Evolutionary conservation across 306 rosid species (phyloP).

Genomic region (Inga laurina): DNA sequence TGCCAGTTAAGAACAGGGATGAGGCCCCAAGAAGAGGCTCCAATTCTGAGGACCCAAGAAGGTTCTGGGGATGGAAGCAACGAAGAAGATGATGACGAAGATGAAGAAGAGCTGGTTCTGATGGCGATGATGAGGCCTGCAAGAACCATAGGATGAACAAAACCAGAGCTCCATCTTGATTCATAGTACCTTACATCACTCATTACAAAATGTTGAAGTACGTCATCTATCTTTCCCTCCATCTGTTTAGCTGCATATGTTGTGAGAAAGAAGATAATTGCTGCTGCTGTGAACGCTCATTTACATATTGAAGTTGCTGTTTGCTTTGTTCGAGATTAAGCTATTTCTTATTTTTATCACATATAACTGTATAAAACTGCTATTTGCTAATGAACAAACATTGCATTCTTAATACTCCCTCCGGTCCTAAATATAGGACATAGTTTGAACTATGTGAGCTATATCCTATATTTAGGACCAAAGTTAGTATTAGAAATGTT

Average conservation of each 20-base stretch:
- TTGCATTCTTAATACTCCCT: not conserved
- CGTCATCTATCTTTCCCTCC: too few species aligned
- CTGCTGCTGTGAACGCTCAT: not conserved
- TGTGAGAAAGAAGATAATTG: not conserved
- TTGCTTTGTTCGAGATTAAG: not conserved
- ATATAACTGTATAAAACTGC: not conserved
- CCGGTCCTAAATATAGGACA: too few species aligned
- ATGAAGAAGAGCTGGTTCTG: conserved; percentile 69
- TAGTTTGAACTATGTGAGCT: too few species aligned
- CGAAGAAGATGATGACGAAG: conserved; percentile 38
- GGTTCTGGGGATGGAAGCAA: conserved; percentile 57
- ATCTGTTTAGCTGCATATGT: conserved; percentile 10
- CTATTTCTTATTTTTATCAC: conserved; percentile 1
- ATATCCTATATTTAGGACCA: too few species aligned
- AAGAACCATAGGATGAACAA: conserved; percentile 79
- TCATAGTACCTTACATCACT: conserved; percentile 47
- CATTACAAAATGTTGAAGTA: too few species aligned
- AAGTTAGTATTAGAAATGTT: not conserved
- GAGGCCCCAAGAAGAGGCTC: conserved; percentile 80
- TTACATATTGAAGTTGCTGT: not conserved
- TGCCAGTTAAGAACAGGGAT: conserved; percentile 76
- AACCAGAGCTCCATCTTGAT: conserved; percentile 69
- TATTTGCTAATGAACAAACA: not conserved
- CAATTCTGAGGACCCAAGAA: conserved; percentile 75
- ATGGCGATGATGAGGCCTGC: conserved; percentile 77